These are phyloP conservation scores for Suzukiozyma palmioleophila DNA, from an alignment of 1,139 yeast genomes.

Conservation along the genomic window DNA sequence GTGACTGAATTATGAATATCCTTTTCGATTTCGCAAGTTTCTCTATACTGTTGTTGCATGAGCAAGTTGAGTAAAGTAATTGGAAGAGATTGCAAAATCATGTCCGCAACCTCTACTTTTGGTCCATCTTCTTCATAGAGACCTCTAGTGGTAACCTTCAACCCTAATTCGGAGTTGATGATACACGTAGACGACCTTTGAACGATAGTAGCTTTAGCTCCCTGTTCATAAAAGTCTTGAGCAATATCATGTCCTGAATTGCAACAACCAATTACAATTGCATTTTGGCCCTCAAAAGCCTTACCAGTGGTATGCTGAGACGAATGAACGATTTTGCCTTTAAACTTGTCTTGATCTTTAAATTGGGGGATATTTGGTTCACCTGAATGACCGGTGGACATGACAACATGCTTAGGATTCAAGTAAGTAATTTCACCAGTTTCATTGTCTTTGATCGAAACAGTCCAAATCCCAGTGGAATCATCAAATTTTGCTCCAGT, in stretches of 20 bases:
- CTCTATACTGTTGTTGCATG: slow-evolving; percentile 27
- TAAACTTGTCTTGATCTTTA: slow-evolving; percentile 29
- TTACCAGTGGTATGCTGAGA: slow-evolving; percentile 36
- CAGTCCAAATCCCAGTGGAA: slow-evolving; percentile 24
- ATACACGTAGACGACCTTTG: slow-evolving; percentile 43
- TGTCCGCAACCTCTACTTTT: slow-evolving; percentile 31
- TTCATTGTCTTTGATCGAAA: slow-evolving; percentile 16
- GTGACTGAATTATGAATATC: slow-evolving; percentile 24
- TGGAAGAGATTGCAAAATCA: slow-evolving; percentile 28
- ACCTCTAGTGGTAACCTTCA: slow-evolving; percentile 22
- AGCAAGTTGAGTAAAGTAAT: slow-evolving; percentile 22
- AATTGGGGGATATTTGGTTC: slow-evolving; percentile 38
- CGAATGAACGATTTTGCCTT: slow-evolving; percentile 37
- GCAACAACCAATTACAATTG: slow-evolving; percentile 40
- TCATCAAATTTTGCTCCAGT: slow-evolving; percentile 26
- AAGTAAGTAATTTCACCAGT: slow-evolving; percentile 14
- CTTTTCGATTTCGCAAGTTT: slow-evolving; percentile 24
- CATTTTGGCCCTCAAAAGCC: slow-evolving; percentile 33
- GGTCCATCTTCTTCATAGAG: slow-evolving; percentile 35
- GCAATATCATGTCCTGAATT: slow-evolving; percentile 44
- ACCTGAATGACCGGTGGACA: slow-evolving; percentile 42
- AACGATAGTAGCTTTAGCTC: slow-evolving; percentile 37
- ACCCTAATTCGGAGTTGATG: slow-evolving; percentile 30
- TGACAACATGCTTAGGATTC: slow-evolving; percentile 29
- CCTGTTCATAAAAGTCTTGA: slow-evolving; percentile 41